Conservation (phyloP, 805 yeast species). For the Candida ovalis region DNA sequence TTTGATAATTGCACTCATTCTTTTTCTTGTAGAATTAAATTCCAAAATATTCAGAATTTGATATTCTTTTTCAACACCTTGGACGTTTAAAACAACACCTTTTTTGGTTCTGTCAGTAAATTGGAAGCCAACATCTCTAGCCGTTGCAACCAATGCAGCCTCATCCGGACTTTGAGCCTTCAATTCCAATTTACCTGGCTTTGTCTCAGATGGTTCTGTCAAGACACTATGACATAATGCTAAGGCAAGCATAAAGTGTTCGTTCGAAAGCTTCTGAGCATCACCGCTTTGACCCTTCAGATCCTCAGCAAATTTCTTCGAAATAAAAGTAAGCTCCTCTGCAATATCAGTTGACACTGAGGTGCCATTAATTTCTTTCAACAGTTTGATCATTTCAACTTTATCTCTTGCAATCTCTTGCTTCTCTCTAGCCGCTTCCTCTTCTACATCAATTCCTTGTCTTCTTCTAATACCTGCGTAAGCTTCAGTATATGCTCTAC, state of each 20-base stretch:
- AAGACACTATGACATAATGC: conserved; percentile 79
- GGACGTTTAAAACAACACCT: conserved; percentile 64
- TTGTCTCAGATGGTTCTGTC: conserved; percentile 59
- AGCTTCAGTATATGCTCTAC: conserved; percentile 81
- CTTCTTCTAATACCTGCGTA: conserved; percentile 73
- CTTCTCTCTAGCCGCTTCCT: conserved; percentile 50
- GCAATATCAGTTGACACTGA: conserved; percentile 39
- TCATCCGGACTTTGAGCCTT: conserved; percentile 88
- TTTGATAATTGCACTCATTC: conserved; percentile 81
- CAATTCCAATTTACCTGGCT: conserved; percentile 51
- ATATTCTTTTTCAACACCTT: conserved; percentile 67
- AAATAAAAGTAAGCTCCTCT: conserved; percentile 61
- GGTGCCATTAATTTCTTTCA: conserved; percentile 35
- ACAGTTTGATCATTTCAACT: conserved; percentile 50
- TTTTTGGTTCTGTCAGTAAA: conserved; percentile 63
- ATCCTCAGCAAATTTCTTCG: conserved; percentile 63
- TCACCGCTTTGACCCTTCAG: conserved; percentile 48
- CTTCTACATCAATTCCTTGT: conserved; percentile 71
- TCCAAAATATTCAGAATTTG: conserved; percentile 69
- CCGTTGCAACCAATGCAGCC: conserved; percentile 80
- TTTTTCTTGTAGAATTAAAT: conserved; percentile 79
- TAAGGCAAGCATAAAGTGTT: conserved; percentile 72
- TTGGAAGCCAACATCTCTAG: conserved; percentile 70
- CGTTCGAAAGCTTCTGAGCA: conserved; percentile 54
- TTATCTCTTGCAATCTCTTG: conserved; percentile 55